Conservation (phyloP, 2,329 filamentous ascomycete genomes). For the Paracoccidioides brasiliensis region DNA sequence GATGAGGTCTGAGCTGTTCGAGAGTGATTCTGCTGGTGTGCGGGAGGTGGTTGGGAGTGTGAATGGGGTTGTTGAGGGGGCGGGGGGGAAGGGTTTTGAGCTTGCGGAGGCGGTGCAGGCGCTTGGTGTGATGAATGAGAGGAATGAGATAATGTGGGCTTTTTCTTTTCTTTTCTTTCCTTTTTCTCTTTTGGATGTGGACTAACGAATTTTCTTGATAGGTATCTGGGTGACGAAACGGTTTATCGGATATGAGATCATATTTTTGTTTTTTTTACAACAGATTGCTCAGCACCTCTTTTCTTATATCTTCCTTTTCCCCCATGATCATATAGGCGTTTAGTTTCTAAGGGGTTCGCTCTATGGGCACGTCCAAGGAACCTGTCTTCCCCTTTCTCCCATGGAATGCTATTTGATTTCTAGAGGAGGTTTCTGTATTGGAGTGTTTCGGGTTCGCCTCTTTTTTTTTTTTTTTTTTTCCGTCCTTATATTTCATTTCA, state of each 20-base stretch:
- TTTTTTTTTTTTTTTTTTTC: no score
- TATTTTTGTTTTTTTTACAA: background rate
- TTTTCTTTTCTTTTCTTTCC: background rate
- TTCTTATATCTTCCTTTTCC: no score
- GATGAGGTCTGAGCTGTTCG: constrained; percentile 70
- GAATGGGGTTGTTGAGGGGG: constrained; percentile 51
- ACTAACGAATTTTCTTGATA: constrained; percentile 13
- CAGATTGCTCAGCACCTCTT: no score
- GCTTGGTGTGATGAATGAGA: constrained; percentile 63
- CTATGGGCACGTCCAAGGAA: no score
- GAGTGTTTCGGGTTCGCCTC: no score
- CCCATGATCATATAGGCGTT: no score
- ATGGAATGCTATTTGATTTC: no score
- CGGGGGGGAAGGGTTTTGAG: constrained; percentile 47
- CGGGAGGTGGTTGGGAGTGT: constrained; percentile 64
- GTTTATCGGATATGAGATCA: constrained; percentile 55
- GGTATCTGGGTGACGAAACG: constrained; percentile 43
- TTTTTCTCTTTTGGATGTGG: constrained; percentile 14
- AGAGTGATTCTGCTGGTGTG: constrained; percentile 62
- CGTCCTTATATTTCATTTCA: no score
- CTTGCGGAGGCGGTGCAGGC: constrained; percentile 62
- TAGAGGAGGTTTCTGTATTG: no score
- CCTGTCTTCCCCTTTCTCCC: no score
- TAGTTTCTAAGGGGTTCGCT: no score
- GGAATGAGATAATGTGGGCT: constrained; percentile 85